Conservation (phyloP, 129 eudicot species). For the Logfia minima region DNA sequence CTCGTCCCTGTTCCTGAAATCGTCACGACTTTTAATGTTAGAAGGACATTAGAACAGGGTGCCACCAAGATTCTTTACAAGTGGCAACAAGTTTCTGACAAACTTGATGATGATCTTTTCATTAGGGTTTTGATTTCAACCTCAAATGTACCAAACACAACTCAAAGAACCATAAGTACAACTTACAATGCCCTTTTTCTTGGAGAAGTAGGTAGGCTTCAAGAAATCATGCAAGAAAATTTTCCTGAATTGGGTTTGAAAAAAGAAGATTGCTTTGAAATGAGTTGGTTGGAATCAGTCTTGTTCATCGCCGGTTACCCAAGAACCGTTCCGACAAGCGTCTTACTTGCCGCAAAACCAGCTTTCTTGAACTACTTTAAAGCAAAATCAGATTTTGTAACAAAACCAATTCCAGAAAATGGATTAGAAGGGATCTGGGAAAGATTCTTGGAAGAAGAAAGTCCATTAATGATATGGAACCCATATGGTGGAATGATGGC, state of each 20-base stretch:
- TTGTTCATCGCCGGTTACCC: slow-evolving; percentile 66
- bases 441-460: slow-evolving; percentile 54
- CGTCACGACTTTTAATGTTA: slow-evolving; percentile 59
- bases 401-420: slow-evolving; percentile 46
- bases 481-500: slow-evolving; percentile 89
- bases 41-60: slow-evolving; percentile 47
- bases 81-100: slow-evolving; percentile 40
- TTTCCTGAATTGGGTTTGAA: slow-evolving; percentile 72
- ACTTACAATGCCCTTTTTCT: slow-evolving; percentile 61
- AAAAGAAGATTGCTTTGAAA: slow-evolving; percentile 54
- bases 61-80: slow-evolving; percentile 39
- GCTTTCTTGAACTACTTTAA: slow-evolving; percentile 61
- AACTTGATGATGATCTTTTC: slow-evolving; percentile 41
- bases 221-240: slow-evolving; percentile 35
- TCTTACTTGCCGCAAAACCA: slow-evolving; percentile 54
- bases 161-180: slow-evolving; percentile 37
- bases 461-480: slow-evolving; percentile 52
- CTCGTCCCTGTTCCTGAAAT: slow-evolving; percentile 62
- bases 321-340: slow-evolving; percentile 37
- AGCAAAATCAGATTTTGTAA: slow-evolving; percentile 71
- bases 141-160: slow-evolving; percentile 33
- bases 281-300: slow-evolving; percentile 81
- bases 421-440: slow-evolving; percentile 73
- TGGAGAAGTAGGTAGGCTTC: slow-evolving; percentile 47
- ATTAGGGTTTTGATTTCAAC: slow-evolving; percentile 33